Conservation (phyloP, 805 yeast species). For the Lachancea nothofagi region DNA sequence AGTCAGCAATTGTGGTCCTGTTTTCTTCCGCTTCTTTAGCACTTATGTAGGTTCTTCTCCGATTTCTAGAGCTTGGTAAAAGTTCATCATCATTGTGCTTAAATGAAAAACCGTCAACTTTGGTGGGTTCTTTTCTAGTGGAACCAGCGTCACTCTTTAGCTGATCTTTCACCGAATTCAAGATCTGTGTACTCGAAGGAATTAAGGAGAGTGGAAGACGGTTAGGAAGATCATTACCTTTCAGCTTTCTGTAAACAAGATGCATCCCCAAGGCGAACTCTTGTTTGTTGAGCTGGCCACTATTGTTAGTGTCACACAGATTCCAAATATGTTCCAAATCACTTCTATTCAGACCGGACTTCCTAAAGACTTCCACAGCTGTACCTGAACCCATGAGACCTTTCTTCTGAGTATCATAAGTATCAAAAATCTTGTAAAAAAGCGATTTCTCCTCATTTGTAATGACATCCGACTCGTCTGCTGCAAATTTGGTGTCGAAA, state of each 20-base stretch:
- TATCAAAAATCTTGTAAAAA: slow-evolving; percentile 80
- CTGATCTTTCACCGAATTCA: slow-evolving; percentile 65
- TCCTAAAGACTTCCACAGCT: slow-evolving; percentile 82
- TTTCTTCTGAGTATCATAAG: slow-evolving; percentile 67
- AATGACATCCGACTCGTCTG: slow-evolving; percentile 55
- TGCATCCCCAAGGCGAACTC: slow-evolving; percentile 98
- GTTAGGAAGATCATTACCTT: slow-evolving; percentile 80
- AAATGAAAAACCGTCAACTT: slow-evolving; percentile 42
- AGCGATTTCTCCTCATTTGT: slow-evolving; percentile 81
- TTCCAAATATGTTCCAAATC: slow-evolving; percentile 92
- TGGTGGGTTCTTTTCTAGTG: slow-evolving; percentile 17
- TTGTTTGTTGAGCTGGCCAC: slow-evolving; percentile 79
- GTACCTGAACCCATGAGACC: slow-evolving; percentile 76
- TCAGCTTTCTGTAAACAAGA: slow-evolving; percentile 81
- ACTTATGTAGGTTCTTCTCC: slow-evolving; percentile 36
- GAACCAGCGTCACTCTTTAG: slow-evolving; percentile 21
- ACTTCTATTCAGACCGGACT: slow-evolving; percentile 79
- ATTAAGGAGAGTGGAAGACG: slow-evolving; percentile 81
- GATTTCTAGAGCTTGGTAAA: slow-evolving; percentile 65
- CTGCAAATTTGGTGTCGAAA: slow-evolving; percentile 31
- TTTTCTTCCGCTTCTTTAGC: slow-evolving; percentile 10
- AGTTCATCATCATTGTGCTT: slow-evolving; percentile 70
- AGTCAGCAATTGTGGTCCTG: slow-evolving; percentile 40
- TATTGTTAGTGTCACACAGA: slow-evolving; percentile 73
- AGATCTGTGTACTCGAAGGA: slow-evolving; percentile 76